Percentiles rank a stretch among this genome's conserved stretches.
These are phyloP conservation scores for Microthyrium microscopicum DNA, from an alignment of 2,329 filamentous ascomycete genomes.

Conservation along the genomic window DNA sequence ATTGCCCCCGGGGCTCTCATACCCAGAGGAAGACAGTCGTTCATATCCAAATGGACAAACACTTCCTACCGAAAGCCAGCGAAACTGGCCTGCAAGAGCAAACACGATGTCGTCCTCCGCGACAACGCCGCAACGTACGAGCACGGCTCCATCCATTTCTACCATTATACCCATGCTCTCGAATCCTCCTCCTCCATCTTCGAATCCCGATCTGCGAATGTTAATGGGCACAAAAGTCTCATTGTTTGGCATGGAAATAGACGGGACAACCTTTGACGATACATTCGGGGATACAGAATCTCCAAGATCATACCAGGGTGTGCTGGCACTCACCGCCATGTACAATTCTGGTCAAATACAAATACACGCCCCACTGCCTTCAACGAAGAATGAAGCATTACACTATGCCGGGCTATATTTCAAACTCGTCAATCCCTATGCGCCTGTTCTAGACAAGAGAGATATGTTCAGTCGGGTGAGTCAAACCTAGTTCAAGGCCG, in stretches of 20 bases:
- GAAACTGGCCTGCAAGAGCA: too few relatives aligned
- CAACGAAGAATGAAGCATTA: constrained; percentile 42
- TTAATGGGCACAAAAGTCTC: constrained; percentile 63
- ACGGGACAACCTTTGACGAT: constrained; percentile 56
- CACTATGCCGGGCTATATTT: constrained; percentile 64
- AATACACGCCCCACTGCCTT: constrained; percentile 45
- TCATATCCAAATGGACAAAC: constrained; percentile 7
- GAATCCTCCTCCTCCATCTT: too few relatives aligned
- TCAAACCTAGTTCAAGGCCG: neutral
- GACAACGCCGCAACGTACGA: too few relatives aligned
- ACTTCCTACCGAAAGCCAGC: too few relatives aligned
- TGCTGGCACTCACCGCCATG: too few relatives aligned
- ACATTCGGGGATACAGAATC: constrained; percentile 48
- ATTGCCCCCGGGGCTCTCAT: constrained; percentile 9
- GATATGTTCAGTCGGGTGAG: constrained; percentile 52
- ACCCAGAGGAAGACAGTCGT: constrained; percentile 9
- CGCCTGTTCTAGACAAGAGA: constrained; percentile 62
- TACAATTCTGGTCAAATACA: too few relatives aligned
- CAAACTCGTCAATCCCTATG: constrained; percentile 51
- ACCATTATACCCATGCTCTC: constrained; percentile 25
- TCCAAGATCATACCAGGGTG: constrained; percentile 52
- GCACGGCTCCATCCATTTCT: constrained; percentile 28
- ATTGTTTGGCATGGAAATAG: constrained; percentile 63
- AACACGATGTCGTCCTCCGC: too few relatives aligned
- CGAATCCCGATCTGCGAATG: constrained; percentile 36